Evolutionary conservation across 495 filamentous ascomycete species (phyloP), one percentile per base, ranked within the genome.

Genomic region (Penicillium pulvis): DNA sequence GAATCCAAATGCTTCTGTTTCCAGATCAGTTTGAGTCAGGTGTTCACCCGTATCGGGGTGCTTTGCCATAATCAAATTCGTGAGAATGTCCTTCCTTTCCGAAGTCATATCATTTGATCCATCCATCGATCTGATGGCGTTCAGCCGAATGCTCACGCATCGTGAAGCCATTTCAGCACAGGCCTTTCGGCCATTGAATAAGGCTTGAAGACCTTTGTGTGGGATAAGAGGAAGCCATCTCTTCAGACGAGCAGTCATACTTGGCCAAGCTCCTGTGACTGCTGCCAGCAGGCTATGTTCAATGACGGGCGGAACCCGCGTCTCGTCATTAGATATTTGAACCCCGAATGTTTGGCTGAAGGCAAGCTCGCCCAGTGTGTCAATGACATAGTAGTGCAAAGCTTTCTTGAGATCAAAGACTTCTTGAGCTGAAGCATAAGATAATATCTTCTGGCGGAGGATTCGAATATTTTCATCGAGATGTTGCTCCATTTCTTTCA

Each of bases 1-100:
- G 16, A 59, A 59, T 19, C 57, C 57, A 49, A 59, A 59, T 42
- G 57, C 57, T 30, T 59, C 57, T 9, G 57, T 59, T 47, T 59
- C 57, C 19, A 59, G 51, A 11, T 59, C 57, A 24, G 20, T 49
- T 17, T 54, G 49, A 0, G 42, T 48, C 14, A 59, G 28, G 35
- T 17, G 47, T 16, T 59, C 51, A 2, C 57, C 57, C 12, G 57
- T 54, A 23, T 59, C 57, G 8, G 57, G 57, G 17, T 59, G 50
- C 20, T 59, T 59, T 11, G 57, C 51, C 24, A 53, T 31, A n/a
- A 59, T 59, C 19, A 59, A 31, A 59, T 59, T 59, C 9, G 57
- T 59, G 12, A 59, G 46, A 24, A 59, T 59, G 28, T 59, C 57
- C 20, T 59, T 59, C 12, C 57, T 53, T 4, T 49, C 43, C 12